Conservation (phyloP, 768 basidiomycete genomes). For the Mycena amicta region DNA sequence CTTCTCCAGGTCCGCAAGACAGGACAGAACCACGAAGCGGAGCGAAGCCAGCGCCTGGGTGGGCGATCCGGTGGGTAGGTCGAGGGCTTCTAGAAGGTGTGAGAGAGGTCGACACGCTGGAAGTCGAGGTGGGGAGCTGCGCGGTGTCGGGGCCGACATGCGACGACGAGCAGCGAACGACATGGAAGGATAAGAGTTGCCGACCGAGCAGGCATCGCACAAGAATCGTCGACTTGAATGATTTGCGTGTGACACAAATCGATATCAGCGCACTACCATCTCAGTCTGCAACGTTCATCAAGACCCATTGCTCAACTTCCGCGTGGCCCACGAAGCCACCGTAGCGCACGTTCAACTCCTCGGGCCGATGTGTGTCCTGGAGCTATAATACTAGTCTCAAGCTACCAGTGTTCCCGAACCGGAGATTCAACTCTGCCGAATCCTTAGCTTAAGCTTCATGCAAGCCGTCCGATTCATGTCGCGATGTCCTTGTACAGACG, state of each 20-base stretch:
- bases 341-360: too few relatives aligned
- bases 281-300: not conserved
- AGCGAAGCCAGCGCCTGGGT: constrained; percentile 46
- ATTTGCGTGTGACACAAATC: not conserved
- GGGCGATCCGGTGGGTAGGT: constrained; percentile 40
- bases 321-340: too few relatives aligned
- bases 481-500: too few relatives aligned
- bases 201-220: not conserved
- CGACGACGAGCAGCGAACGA: not conserved
- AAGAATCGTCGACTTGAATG: not conserved
- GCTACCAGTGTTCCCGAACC: too few relatives aligned
- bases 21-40: constrained; percentile 47
- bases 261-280: not conserved
- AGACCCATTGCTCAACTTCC: too few relatives aligned
- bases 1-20: constrained; percentile 55
- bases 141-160: not conserved
- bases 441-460: too few relatives aligned
- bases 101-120: not conserved
- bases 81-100: constrained; percentile 35
- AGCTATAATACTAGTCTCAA: too few relatives aligned
- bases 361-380: too few relatives aligned
- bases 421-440: too few relatives aligned
- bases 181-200: not conserved
- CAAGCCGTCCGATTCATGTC: too few relatives aligned
- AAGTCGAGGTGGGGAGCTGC: not conserved